Evolutionary conservation across 1,284 basidiomycete genomes (phyloP).

Genomic region (Cutaneotrichosporon cavernicola): DNA sequence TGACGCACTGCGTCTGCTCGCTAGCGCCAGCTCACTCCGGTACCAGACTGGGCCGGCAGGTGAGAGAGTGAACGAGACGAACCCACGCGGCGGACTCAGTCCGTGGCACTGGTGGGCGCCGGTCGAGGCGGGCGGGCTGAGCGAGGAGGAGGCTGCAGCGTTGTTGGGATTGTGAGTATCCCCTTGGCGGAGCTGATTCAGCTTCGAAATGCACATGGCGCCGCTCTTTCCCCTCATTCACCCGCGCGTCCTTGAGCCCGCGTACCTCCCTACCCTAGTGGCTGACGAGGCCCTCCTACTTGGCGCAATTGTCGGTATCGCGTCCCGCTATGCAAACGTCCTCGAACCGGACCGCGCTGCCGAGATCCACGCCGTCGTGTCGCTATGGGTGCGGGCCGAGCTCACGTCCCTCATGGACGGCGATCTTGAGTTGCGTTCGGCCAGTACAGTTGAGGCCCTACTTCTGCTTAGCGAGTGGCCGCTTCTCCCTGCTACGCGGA

Average conservation of each 20-base stretch:
- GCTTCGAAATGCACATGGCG: slow-evolving; percentile 23
- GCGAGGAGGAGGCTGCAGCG: slow-evolving; percentile 15
- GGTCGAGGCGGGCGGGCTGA: slow-evolving; percentile 14
- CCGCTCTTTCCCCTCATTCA: slow-evolving; percentile 23
- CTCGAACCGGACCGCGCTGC: slow-evolving; percentile 11
- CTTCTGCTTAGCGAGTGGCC: slow-evolving; percentile 24
- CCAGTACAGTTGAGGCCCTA: slow-evolving; percentile 21
- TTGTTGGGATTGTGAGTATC: slow-evolving; percentile 17
- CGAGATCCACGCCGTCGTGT: slow-evolving; percentile 11
- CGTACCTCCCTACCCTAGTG: slow-evolving; percentile 18
- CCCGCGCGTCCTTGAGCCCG: slow-evolving; percentile 15
- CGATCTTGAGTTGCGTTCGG: slow-evolving; percentile 12
- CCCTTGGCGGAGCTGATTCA: neutral
- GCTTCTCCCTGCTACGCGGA: slow-evolving; percentile 13
- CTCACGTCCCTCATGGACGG: slow-evolving; percentile 20
- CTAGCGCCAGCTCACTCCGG: slow-evolving; percentile 11
- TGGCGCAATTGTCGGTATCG: slow-evolving; percentile 20
- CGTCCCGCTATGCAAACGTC: slow-evolving; percentile 18
- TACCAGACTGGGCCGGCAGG: slow-evolving; percentile 9
- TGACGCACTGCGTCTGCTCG: slow-evolving; percentile 22
- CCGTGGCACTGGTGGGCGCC: slow-evolving; percentile 8
- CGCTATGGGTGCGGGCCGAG: slow-evolving; percentile 18
- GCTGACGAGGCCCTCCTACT: slow-evolving; percentile 18
- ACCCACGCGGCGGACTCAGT: neutral
- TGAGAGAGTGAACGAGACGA: too few species aligned